Percentiles rank a stretch among this genome's conserved stretches.
phyloP scores from a whole-genome alignment of 1,139 yeast species.

The Candida albicans region DNA sequence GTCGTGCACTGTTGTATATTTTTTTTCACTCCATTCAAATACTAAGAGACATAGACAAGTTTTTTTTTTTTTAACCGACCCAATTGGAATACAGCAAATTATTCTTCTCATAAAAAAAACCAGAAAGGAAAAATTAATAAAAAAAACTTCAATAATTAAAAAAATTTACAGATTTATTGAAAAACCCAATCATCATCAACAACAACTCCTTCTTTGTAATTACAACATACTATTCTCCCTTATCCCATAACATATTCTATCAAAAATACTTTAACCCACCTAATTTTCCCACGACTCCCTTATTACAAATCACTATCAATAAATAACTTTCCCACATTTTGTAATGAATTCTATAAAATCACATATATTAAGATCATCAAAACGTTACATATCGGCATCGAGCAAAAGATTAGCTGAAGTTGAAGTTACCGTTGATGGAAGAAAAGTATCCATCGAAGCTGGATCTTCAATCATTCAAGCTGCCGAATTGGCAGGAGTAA shows the following conservation, averaged over 20 bases:
- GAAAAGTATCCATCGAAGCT: slow-evolving; percentile 74
- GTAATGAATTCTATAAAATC: slow-evolving; percentile 21
- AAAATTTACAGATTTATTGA: too few relatives aligned
- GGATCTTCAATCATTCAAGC: slow-evolving; percentile 91
- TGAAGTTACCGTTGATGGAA: slow-evolving; percentile 76
- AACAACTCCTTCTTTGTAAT: too few relatives aligned
- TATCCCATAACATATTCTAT: too few relatives aligned
- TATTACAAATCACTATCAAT: neutral
- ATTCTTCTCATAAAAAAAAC: neutral
- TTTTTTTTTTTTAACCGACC: slow-evolving; percentile 2
- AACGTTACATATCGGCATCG: slow-evolving; percentile 32
- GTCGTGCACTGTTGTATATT: too few relatives aligned
- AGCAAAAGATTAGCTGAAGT: slow-evolving; percentile 54
- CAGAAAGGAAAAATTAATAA: neutral
- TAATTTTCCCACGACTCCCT: too few relatives aligned
- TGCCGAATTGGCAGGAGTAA: slow-evolving; percentile 87
- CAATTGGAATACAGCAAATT: slow-evolving; percentile 2
- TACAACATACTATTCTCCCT: too few relatives aligned
- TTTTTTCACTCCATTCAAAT: neutral
- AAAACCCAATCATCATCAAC: too few relatives aligned
- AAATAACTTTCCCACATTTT: neutral
- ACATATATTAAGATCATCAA: slow-evolving; percentile 26
- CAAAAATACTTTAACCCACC: too few relatives aligned
- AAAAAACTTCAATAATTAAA: too few relatives aligned
- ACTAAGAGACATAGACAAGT: too few relatives aligned